Evolutionary conservation across 73 alveolate genomes (phyloP).

Genomic region (Blepharisma japonicum): DNA sequence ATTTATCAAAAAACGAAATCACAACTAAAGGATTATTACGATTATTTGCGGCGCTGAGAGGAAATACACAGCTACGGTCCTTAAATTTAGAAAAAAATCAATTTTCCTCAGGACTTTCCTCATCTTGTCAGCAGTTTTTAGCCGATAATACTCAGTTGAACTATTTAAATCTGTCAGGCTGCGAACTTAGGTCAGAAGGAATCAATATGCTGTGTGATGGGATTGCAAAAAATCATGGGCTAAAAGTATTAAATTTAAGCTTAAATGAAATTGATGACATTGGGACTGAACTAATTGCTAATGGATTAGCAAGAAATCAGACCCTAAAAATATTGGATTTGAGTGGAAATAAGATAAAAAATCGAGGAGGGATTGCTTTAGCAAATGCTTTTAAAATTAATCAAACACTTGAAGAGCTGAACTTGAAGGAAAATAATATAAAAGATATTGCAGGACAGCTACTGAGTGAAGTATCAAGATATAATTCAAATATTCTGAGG

Average conservation of each 20-base stretch:
- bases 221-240: background rate
- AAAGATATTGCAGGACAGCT: slow-evolving; percentile 21
- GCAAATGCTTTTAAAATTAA: slow-evolving; percentile 17
- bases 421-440: slow-evolving; percentile 21
- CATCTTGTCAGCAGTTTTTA: background rate
- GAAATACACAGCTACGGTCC: background rate
- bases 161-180: background rate
- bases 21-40: background rate
- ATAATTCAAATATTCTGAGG: background rate
- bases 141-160: background rate
- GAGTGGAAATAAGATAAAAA: background rate
- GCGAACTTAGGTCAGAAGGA: background rate
- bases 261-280: background rate
- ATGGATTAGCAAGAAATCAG: background rate
- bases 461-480: background rate
- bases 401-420: slow-evolving; percentile 11
- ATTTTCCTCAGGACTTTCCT: slow-evolving; percentile 11
- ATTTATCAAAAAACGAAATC: slow-evolving; percentile 16
- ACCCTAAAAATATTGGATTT: background rate
- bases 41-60: background rate
- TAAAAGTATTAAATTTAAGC: background rate
- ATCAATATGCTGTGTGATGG: background rate
- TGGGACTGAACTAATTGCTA: background rate
- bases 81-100: background rate
- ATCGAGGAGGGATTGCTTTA: background rate